Percentiles rank a stretch among this genome's conserved stretches.
Conservation (phyloP, 306 rosid genomes). For the Datisca glomerata region DNA sequence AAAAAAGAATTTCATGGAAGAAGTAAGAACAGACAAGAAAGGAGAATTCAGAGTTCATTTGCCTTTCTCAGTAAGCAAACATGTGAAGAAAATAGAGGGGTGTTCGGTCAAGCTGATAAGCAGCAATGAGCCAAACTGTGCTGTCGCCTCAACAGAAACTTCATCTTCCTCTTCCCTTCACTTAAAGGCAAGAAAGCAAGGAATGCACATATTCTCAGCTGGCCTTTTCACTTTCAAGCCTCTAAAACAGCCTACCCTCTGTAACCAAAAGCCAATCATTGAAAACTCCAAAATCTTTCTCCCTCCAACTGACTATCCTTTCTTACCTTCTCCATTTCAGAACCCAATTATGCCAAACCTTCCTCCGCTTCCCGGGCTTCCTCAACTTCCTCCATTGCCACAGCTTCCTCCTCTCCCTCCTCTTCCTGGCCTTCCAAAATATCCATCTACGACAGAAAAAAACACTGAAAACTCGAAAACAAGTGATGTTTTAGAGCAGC, state of each 20-base stretch:
- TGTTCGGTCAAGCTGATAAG: slow-evolving; percentile 45
- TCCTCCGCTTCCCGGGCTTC: slow-evolving; percentile 7
- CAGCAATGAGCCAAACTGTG: slow-evolving; percentile 60
- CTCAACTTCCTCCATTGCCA: slow-evolving; percentile 10
- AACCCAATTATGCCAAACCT: slow-evolving; percentile 29
- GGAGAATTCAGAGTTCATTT: slow-evolving; percentile 63
- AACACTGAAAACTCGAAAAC: slow-evolving; percentile 2
- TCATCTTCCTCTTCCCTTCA: slow-evolving; percentile 40
- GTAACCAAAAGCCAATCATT: slow-evolving; percentile 35
- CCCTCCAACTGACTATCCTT: slow-evolving; percentile 15
- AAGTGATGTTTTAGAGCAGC: slow-evolving; percentile 1
- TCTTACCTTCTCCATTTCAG: slow-evolving; percentile 46
- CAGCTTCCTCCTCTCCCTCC: slow-evolving; percentile 7
- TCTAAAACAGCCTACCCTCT: slow-evolving; percentile 35
- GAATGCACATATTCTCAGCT: slow-evolving; percentile 58
- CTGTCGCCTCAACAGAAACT: slow-evolving; percentile 52
- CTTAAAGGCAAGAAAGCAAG: slow-evolving; percentile 38
- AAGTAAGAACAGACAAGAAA: slow-evolving; percentile 50
- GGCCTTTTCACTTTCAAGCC: slow-evolving; percentile 90
- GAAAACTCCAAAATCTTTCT: slow-evolving; percentile 9
- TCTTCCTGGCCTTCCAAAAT: slow-evolving; percentile 3
- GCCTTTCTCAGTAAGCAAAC: slow-evolving; percentile 55
- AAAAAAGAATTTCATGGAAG: slow-evolving; percentile 32
- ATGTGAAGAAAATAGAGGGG: slow-evolving; percentile 46
- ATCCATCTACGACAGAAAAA: background rate